Base-by-base conservation (phyloP, 371 early-diverging fungal species). In the Funneliformis caledonium region DNA sequence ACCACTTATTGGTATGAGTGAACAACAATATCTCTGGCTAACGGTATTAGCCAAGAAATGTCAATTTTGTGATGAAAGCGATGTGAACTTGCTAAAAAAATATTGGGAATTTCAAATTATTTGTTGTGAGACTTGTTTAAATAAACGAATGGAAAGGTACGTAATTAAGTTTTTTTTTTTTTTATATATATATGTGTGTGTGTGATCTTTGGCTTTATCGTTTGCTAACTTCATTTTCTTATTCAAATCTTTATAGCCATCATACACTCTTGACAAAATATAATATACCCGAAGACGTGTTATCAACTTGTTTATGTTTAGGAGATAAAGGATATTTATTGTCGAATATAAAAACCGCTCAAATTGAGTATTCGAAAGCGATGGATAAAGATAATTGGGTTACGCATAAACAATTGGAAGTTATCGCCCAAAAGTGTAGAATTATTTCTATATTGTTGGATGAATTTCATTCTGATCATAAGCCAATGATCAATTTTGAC, bases 101-200 rank as follows among this genome's bases (percentile, higher is more conserved):
- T 52, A 70, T 79, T 79, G 70, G 80, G 59, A 42, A 60, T 79
- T 70, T 59, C 50, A 60, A 70, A 43, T 70, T 19, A 31, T 31
- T 69, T 79, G 67, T 43, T 79, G 80, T 61, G 59, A 43, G 7
- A n/a, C n/a, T n/a, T 79, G 79, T 69, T 31, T 79, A 22, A n/a
- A 37, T 50, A 67, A 68, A 31, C 67, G 47, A 42, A 68, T 45
- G 52, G 50, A 33, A 19, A 60, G 78, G 78, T 78, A 33, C 33
- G 22, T 52, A 37, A 31, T 10, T 48, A n/a, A 33, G 68, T 33
- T 26, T 26, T 26, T 26, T 26, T 26, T 26, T 26, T 26, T 26
- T 26, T n/a, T n/a, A n/a, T 6, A 31, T 14, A 42, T 69, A 16
- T 70, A 10, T 42, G 1, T 8, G 0, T 64, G 1, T 64, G 64